Percentiles rank a stretch among this genome's conserved stretches.
Conservation (phyloP, 768 basidiomycete genomes). For the Russula brevipes region DNA sequence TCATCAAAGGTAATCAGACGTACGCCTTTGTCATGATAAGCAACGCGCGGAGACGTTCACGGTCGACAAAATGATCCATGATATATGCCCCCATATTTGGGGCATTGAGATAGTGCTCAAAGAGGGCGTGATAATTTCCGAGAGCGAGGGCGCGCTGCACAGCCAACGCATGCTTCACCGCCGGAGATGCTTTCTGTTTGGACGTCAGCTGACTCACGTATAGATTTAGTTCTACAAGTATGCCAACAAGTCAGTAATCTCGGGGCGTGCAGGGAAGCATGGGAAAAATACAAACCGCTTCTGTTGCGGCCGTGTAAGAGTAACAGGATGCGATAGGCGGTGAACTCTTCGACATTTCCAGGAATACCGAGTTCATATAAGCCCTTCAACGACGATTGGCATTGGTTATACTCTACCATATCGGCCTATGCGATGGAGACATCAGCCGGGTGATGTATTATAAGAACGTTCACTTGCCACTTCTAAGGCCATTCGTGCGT, state of each 20-base stretch:
- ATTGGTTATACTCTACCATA: constrained; percentile 98
- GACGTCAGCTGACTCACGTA: constrained; percentile 97
- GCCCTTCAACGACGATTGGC: constrained; percentile 82
- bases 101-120: constrained; percentile 74
- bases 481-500: constrained; percentile 95
- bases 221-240: constrained; percentile 79
- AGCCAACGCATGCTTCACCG: constrained; percentile 82
- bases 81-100: constrained; percentile 99
- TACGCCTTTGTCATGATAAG: constrained; percentile 92
- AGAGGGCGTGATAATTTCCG: constrained; percentile 92
- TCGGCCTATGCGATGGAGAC: constrained; percentile 56
- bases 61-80: constrained; percentile 96
- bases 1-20: constrained; percentile 34
- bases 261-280: constrained; percentile 7
- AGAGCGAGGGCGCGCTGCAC: constrained; percentile 87
- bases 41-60: constrained; percentile 83
- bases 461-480: constrained; percentile 43
- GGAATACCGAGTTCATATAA: constrained; percentile 92
- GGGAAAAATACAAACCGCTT: constrained; percentile 57
- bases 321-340: constrained; percentile 96
- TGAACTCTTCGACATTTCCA: constrained; percentile 92
- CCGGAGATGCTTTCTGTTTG: constrained; percentile 74
- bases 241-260: constrained; percentile 2
- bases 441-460: neutral
- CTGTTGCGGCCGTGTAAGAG: constrained; percentile 89